Conservation (phyloP, 306 rosid genomes). For the Erythrophleum fordii region DNA sequence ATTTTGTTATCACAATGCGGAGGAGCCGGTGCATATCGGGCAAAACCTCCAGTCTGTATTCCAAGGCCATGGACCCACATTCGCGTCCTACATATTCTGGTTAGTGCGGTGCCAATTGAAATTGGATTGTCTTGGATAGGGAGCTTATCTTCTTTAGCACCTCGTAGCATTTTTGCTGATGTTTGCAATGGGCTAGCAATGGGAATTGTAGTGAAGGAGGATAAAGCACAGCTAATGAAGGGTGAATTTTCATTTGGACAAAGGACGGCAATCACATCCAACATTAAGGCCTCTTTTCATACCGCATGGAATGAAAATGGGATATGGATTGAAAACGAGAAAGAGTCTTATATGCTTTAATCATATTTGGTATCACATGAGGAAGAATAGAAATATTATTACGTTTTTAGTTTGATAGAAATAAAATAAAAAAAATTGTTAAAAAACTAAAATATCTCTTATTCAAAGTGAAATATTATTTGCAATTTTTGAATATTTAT, state of each 20-base stretch:
- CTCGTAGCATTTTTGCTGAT: slow-evolving; percentile 81
- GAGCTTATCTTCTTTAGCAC: slow-evolving; percentile 71
- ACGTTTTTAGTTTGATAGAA: too few species aligned
- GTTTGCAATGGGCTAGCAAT: slow-evolving; percentile 74
- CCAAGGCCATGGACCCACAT: slow-evolving; percentile 39
- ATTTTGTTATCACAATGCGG: slow-evolving; percentile 69
- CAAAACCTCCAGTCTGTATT: slow-evolving; percentile 72
- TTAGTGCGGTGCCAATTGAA: slow-evolving; percentile 63
- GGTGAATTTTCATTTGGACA: slow-evolving; percentile 53
- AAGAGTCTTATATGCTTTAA: too few species aligned
- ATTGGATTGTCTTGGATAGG: slow-evolving; percentile 79
- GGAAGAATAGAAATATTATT: too few species aligned
- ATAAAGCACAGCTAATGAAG: slow-evolving; percentile 44
- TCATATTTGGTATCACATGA: too few species aligned
- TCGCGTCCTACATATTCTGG: slow-evolving; percentile 52
- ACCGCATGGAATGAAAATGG: too few species aligned
- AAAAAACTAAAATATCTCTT: too few species aligned
- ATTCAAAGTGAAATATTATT: too few species aligned
- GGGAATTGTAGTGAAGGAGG: slow-evolving; percentile 80
- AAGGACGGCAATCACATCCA: slow-evolving; percentile 69
- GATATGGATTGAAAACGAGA: too few species aligned
- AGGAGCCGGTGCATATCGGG: slow-evolving; percentile 79
- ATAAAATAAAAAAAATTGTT: too few species aligned
- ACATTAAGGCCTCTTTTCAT: too few species aligned
- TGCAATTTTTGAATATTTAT: too few species aligned